Evolutionary conservation across 352 stramenopile genomes (phyloP).

Genomic region (Pythium biforme): DNA sequence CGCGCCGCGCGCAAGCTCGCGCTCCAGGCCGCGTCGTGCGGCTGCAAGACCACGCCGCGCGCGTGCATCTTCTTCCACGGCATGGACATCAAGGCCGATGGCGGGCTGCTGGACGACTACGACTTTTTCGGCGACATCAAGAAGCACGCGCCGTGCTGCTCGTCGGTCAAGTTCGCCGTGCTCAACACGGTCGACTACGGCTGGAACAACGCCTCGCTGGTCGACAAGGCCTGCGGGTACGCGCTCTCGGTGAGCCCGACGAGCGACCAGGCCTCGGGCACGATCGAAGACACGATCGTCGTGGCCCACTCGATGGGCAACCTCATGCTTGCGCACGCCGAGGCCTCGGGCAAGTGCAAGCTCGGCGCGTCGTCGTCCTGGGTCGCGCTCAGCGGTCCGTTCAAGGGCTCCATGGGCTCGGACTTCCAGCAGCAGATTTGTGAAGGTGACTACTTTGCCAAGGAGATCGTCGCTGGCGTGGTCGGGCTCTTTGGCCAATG

Average conservation of each 20-base stretch:
- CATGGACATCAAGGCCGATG: constrained; percentile 34
- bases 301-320: constrained; percentile 68
- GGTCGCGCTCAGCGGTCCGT: constrained; percentile 37
- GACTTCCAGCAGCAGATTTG: constrained; percentile 45
- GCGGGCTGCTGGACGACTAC: constrained; percentile 35
- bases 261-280: constrained; percentile 33
- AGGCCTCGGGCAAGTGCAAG: constrained; percentile 45
- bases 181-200: constrained; percentile 41
- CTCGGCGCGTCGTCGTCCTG: constrained; percentile 34
- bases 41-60: constrained; percentile 35
- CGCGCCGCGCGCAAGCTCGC: constrained; percentile 29
- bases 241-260: constrained; percentile 38
- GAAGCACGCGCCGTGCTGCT: constrained; percentile 61
- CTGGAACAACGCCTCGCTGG: constrained; percentile 37
- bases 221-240: constrained; percentile 15
- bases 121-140: constrained; percentile 46
- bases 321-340: constrained; percentile 42
- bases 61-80: constrained; percentile 63
- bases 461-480: constrained; percentile 28
- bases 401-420: constrained; percentile 51
- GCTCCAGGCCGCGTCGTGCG: constrained; percentile 28
- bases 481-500: constrained; percentile 41
- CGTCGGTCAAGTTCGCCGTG: constrained; percentile 45
- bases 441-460: constrained; percentile 20
- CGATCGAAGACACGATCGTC: constrained; percentile 62